These are phyloP conservation scores for Curvularia verruculosa DNA, from an alignment of 2,329 filamentous ascomycete species.

Conservation along the genomic window DNA sequence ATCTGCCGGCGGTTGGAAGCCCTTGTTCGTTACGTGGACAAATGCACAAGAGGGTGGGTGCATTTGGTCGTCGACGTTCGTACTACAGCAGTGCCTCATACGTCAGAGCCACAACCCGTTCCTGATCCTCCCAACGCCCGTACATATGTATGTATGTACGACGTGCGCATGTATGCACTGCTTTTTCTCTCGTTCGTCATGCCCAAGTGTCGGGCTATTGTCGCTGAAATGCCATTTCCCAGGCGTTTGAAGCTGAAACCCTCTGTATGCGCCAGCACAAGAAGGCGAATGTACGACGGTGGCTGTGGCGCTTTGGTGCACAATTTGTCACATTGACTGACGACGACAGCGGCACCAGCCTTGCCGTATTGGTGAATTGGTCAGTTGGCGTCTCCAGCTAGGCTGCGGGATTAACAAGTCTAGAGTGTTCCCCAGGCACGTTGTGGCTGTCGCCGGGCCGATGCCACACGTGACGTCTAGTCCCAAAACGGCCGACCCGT, in stretches of 20 bases:
- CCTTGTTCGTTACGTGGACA: not conserved
- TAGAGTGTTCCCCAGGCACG: not conserved
- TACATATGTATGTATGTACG: not conserved
- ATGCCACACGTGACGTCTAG: slow-evolving; percentile 3
- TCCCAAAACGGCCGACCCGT: slow-evolving; percentile 18
- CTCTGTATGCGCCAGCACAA: not conserved
- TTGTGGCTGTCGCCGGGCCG: not conserved
- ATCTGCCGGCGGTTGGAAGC: not conserved
- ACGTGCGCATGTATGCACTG: not conserved
- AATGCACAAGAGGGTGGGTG: not conserved
- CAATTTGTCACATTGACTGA: not conserved
- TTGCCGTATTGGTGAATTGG: not conserved
- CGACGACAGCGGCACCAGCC: slow-evolving; percentile 3
- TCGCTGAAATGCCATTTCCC: not conserved
- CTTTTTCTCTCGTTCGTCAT: not conserved
- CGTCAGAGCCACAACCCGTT: slow-evolving; percentile 1
- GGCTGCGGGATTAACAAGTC: not conserved
- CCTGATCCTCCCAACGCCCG: not conserved
- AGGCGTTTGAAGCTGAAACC: slow-evolving; percentile 19
- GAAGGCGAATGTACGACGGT: not conserved
- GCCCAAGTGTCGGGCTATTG: not conserved
- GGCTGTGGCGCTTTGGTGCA: not conserved
- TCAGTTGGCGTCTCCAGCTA: not conserved
- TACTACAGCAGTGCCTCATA: not conserved
- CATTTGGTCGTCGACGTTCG: not conserved